Evolutionary conservation across 768 basidiomycete genomes (phyloP).

Genomic region (Panaeolus papilionaceus): DNA sequence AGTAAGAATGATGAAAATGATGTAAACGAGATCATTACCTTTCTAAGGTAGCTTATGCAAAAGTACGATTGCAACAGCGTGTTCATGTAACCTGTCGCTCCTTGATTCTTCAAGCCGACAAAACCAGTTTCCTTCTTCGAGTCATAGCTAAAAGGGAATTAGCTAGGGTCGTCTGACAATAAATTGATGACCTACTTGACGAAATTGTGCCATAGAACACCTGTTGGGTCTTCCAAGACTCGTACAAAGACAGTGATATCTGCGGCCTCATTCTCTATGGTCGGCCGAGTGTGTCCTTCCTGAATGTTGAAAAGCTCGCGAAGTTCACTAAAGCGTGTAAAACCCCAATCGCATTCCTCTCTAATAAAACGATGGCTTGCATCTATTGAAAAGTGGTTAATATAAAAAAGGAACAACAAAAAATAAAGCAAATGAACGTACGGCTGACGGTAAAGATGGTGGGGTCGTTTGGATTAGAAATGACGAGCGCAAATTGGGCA

Average conservation of each 20-base stretch:
- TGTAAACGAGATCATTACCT: conserved; percentile 51
- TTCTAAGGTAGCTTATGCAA: conserved; percentile 95
- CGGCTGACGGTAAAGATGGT: conserved; percentile 98
- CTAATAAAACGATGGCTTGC: conserved; percentile 99
- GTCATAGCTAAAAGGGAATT: conserved; percentile 76
- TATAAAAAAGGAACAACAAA: conserved; percentile 11
- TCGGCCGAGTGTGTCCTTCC: conserved; percentile 84
- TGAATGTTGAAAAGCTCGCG: conserved; percentile 88
- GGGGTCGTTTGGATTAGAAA: conserved; percentile 94
- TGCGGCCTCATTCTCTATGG: conserved; percentile 95
- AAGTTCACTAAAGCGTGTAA: conserved; percentile 98
- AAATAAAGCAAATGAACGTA: conserved; percentile 47
- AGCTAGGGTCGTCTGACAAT: conserved; percentile 15
- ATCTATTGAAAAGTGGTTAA: conserved; percentile 55
- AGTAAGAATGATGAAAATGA: conserved; percentile 19
- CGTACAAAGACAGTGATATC: conserved; percentile 96
- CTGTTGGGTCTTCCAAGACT: conserved; percentile 97
- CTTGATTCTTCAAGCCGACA: conserved; percentile 98
- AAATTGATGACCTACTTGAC: conserved; percentile 78
- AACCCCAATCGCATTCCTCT: conserved; percentile 99
- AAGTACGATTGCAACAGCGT: conserved; percentile 95
- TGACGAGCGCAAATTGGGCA: conserved; percentile 97
- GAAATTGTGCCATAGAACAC: conserved; percentile 99
- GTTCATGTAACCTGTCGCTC: conserved; percentile 99
- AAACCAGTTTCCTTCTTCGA: conserved; percentile 99